These are phyloP conservation scores for Solanum appendiculatum DNA, from an alignment of 257 asterid genomes.

Conservation along the genomic window DNA sequence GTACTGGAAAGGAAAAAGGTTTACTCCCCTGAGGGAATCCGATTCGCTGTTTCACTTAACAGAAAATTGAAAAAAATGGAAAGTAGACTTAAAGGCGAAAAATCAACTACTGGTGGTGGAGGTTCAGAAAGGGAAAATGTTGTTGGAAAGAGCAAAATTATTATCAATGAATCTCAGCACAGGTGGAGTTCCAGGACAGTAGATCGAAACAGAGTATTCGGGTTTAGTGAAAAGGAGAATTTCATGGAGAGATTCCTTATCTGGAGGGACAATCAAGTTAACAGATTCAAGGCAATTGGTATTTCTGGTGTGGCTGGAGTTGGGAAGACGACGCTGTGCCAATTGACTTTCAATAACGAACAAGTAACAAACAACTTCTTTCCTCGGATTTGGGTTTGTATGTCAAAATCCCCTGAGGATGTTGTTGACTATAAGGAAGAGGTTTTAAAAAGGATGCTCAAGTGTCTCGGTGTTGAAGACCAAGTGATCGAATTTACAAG, in stretches of 20 bases:
- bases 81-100: not conserved
- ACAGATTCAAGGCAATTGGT: not conserved
- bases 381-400: not conserved
- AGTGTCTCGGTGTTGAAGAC: not conserved
- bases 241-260: not conserved
- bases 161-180: too few relatives aligned
- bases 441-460: not conserved
- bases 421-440: not conserved
- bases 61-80: too few relatives aligned
- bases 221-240: not conserved
- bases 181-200: not conserved
- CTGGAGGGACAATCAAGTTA: not conserved
- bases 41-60: not conserved
- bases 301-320: not conserved
- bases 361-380: not conserved
- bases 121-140: not conserved
- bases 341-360: not conserved
- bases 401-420: not conserved
- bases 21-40: not conserved
- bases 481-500: not conserved
- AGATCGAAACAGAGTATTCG: not conserved
- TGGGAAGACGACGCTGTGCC: not conserved
- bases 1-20: not conserved
- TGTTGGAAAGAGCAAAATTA: not conserved
- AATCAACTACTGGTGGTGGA: not conserved